A percentile compares a stretch with the other conserved stretches of the same genome.
phyloP scores from a whole-genome alignment of 208 protist genomes.

The Trypanosoma cruzi region DNA sequence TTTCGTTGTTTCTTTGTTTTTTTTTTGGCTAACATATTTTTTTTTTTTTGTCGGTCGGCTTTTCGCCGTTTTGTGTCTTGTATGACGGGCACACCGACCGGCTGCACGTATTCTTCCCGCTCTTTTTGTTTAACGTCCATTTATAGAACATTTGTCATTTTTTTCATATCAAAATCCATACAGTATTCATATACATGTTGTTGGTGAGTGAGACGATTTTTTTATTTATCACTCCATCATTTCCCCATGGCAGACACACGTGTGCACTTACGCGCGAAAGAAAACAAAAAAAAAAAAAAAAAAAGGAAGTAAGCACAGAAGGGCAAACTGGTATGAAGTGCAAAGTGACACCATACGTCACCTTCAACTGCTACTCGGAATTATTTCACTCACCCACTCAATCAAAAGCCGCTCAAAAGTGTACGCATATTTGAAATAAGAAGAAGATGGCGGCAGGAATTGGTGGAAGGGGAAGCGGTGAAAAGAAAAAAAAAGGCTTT shows the following conservation, averaged over 20 bases:
- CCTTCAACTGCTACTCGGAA: neutral
- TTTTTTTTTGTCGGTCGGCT: neutral
- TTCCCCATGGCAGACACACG: no score
- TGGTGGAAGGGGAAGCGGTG: neutral
- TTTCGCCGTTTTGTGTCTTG: neutral
- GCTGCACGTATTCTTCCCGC: neutral
- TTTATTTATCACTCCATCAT: no score
- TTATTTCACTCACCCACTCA: conserved; percentile 4
- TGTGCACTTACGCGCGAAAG: neutral
- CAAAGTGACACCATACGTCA: neutral
- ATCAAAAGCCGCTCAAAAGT: neutral
- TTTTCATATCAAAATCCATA: neutral
- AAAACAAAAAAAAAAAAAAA: neutral
- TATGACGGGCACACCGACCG: neutral
- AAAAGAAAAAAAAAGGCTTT: neutral
- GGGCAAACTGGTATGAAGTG: neutral
- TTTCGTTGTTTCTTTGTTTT: neutral
- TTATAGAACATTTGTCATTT: neutral
- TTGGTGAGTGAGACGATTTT: no score
- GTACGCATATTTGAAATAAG: neutral
- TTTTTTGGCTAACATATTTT: neutral
- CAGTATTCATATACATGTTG: neutral
- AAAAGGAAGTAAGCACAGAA: neutral
- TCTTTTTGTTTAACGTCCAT: neutral
- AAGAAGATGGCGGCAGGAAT: neutral